Conservation (phyloP, 768 basidiomycete genomes). For the Termitomyces sp. region DNA sequence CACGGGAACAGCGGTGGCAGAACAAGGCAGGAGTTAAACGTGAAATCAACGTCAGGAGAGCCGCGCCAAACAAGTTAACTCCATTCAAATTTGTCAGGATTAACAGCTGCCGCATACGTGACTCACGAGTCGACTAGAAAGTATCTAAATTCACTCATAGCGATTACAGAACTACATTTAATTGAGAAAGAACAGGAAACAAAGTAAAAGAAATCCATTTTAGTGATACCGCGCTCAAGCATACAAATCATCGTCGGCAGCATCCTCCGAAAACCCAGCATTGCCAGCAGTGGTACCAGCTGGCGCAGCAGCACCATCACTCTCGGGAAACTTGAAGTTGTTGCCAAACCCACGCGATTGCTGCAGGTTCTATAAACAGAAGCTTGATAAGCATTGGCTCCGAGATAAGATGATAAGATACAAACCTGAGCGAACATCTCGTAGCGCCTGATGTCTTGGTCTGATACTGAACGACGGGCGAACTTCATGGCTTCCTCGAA, state of each 20-base stretch:
- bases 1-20: neutral
- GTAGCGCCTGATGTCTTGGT: conserved; percentile 94
- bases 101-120: too few relatives aligned
- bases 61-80: conserved; percentile 2
- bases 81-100: neutral
- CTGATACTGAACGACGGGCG: conserved; percentile 94
- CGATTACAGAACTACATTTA: conserved; percentile 7
- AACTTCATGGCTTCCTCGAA: conserved; percentile 99
- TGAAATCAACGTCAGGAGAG: neutral
- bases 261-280: conserved; percentile 79
- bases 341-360: conserved; percentile 91
- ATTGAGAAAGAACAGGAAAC: neutral
- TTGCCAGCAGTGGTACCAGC: conserved; percentile 52
- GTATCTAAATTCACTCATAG: conserved; percentile 5
- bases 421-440: conserved; percentile 93
- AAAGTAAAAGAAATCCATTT: conserved; percentile 5
- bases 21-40: neutral
- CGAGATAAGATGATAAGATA: conserved; percentile 7
- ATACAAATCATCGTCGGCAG: conserved; percentile 85
- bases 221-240: conserved; percentile 42
- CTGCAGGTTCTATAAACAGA: conserved; percentile 66
- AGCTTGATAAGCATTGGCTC: conserved; percentile 9
- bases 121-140: neutral
- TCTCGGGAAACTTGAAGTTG: conserved; percentile 98
- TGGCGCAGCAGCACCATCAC: conserved; percentile 32